Evolutionary conservation across 495 filamentous ascomycete species (phyloP), one percentile per base, ranked within the genome.

Genomic region (Cercophora samala): DNA sequence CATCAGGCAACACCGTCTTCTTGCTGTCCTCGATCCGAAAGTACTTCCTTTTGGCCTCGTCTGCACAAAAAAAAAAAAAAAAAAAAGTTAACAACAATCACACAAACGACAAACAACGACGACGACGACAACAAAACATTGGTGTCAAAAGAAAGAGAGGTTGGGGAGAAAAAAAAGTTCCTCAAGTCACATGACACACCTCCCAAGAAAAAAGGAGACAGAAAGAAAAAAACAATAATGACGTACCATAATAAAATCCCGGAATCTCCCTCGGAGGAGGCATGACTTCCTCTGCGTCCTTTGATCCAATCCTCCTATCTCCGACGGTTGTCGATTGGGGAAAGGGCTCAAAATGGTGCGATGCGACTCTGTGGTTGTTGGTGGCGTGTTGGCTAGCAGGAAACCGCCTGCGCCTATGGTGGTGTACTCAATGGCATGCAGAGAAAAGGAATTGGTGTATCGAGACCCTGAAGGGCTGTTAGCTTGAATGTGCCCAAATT

Each of bases 1-100:
- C 54, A 85, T 74, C 54, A 22, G 19, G 23, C 6, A 58, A 21
- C 23, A 58, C 54, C 23, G 19, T 21, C 54, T 6, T 60, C 5
- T 15, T 25, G 58, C 58, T 25, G 11, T 29, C 22, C 23, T 32
- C 23, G 5, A 60, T 56, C 63, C 78, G 80, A 73, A 84, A 86
- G 70, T 85, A 85, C 19, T 79, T 81, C 23, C 70, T 64, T 67
- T 79, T 84, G 18, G 70, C 73, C 4, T 67, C 19, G 62, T 86
- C 84, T 83, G 8, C 8, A 29, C n/a, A n/a, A n/a, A n/a, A n/a
- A 24, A 9, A 17, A 26, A 26, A 4, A n/a, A n/a, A n/a, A n/a
- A n/a, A n/a, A n/a, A n/a, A n/a, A 60, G 15, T 29, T 25, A 54
- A 54, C 54, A 23, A 25, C 0, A 63, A 25, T 22, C n/a, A n/a